A percentile compares a stretch with the other conserved stretches of the same genome.
phyloP scores from a whole-genome alignment of 1,284 basidiomycete species.

The Cerioporus squamosus region DNA sequence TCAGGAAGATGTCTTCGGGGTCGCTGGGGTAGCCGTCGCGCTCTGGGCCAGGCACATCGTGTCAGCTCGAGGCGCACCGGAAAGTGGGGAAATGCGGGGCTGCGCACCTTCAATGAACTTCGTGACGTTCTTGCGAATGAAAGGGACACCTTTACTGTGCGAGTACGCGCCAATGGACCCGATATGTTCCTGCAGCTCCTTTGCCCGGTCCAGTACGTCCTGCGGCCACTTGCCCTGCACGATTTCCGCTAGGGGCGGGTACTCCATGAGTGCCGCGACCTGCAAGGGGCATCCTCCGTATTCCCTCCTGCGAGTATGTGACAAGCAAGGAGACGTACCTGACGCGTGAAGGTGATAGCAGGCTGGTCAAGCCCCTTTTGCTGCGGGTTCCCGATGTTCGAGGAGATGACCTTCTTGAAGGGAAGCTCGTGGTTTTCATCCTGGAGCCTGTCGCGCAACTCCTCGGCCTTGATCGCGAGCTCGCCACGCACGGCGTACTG shows the following conservation, averaged over 20 bases:
- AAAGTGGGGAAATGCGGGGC: neutral
- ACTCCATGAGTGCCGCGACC: slow-evolving; percentile 92
- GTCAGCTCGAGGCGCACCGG: slow-evolving; percentile 7
- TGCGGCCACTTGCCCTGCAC: slow-evolving; percentile 83
- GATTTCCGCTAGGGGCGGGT: slow-evolving; percentile 83
- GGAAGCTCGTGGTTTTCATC: slow-evolving; percentile 66
- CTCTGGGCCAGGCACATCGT: slow-evolving; percentile 47
- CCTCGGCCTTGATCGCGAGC: slow-evolving; percentile 93
- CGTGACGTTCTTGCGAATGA: slow-evolving; percentile 89
- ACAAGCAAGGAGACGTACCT: slow-evolving; percentile 55
- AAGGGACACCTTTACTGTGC: slow-evolving; percentile 91
- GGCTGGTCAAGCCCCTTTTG: slow-evolving; percentile 94
- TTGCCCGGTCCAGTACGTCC: slow-evolving; percentile 87
- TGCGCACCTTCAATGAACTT: slow-evolving; percentile 84
- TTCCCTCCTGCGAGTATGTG: neutral
- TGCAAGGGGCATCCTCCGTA: slow-evolving; percentile 32
- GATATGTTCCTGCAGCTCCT: slow-evolving; percentile 83
- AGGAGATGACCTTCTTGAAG: slow-evolving; percentile 89
- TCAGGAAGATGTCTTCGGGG: slow-evolving; percentile 91
- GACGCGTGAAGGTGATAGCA: slow-evolving; percentile 91
- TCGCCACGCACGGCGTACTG: slow-evolving; percentile 98
- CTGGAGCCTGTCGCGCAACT: slow-evolving; percentile 74
- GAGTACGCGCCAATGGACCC: slow-evolving; percentile 97
- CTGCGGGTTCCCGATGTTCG: slow-evolving; percentile 99
- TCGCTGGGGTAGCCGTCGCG: slow-evolving; percentile 88